Percentiles rank a stretch among this genome's conserved stretches.
Evolutionary conservation across 75 land plant species (phyloP).

Genomic region (Picea glauca): DNA sequence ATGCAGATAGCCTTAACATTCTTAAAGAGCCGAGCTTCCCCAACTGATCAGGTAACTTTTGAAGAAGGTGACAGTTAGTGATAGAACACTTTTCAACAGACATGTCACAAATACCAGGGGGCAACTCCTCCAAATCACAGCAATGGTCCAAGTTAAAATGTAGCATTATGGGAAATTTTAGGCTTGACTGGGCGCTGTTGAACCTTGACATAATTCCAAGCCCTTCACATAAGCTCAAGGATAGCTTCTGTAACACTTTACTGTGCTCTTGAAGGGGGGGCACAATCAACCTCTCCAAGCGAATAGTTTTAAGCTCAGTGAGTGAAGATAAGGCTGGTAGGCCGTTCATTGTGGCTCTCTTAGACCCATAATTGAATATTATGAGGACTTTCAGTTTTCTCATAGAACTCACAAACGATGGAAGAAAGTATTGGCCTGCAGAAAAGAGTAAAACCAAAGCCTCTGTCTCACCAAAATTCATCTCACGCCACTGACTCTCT

Average conservation of each 20-base stretch:
- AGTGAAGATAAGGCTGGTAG: conserved; percentile 5
- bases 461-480: conserved; percentile 50
- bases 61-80: conserved; percentile 47
- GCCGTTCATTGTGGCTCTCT: neutral
- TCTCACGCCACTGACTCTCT: conserved; percentile 41
- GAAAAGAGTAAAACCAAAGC: conserved; percentile 49
- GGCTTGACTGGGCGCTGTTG: conserved; percentile 9
- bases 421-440: conserved; percentile 41
- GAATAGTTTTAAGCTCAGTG: conserved; percentile 35
- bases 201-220: conserved; percentile 5
- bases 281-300: conserved; percentile 50
- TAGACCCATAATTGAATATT: conserved; percentile 25
- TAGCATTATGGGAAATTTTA: conserved; percentile 32
- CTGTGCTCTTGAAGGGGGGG: conserved; percentile 19
- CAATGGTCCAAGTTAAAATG: conserved; percentile 56
- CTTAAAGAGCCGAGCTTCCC: conserved; percentile 29
- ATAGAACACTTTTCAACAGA: conserved; percentile 31
- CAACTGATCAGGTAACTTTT: conserved; percentile 37
- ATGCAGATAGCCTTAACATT: conserved; percentile 46
- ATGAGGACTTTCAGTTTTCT: conserved; percentile 41
- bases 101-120: conserved; percentile 27
- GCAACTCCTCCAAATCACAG: conserved; percentile 34
- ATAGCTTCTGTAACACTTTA: conserved; percentile 9
- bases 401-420: conserved; percentile 50
- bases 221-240: conserved; percentile 43